phyloP scores from a whole-genome alignment of 169 alveolate species.

The Babesia bigemina region DNA sequence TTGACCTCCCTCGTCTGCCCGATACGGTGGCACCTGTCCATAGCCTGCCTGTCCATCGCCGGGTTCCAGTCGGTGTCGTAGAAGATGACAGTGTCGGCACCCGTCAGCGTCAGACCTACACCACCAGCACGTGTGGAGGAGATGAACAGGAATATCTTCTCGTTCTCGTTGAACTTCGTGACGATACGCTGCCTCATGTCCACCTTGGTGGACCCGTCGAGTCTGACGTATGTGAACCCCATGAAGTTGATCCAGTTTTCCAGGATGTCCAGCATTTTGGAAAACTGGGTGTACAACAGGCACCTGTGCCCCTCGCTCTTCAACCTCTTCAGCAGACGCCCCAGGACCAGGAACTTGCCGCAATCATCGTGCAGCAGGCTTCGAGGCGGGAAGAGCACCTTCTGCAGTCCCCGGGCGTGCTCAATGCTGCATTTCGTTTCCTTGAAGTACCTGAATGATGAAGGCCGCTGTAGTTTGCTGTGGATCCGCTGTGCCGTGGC shows the following conservation, averaged over 20 bases:
- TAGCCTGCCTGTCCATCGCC: conserved; percentile 98
- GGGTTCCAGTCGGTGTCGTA: conserved; percentile 99
- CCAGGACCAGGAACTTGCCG: conserved; percentile 91
- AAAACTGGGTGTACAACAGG: conserved; percentile 95
- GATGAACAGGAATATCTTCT: conserved; percentile 93
- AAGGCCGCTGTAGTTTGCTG: conserved; percentile 14
- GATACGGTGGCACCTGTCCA: conserved; percentile 98
- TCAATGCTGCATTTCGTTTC: conserved; percentile 34
- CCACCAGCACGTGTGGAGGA: conserved; percentile 99
- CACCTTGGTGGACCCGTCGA: conserved; percentile 96
- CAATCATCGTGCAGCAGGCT: conserved; percentile 90
- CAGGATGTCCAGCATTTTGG: conserved; percentile 95
- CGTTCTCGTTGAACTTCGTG: conserved; percentile 92
- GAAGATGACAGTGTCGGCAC: conserved; percentile 98
- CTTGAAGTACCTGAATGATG: conserved; percentile 18
- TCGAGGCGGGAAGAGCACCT: conserved; percentile 79
- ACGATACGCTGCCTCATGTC: conserved; percentile 95
- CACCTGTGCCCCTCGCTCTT: conserved; percentile 92
- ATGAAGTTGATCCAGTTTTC: conserved; percentile 93
- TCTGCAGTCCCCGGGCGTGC: conserved; percentile 44
- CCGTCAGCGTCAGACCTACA: conserved; percentile 96
- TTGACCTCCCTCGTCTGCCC: conserved; percentile 98
- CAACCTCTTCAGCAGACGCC: conserved; percentile 85
- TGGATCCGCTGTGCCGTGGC: conserved; percentile 16
- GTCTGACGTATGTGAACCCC: conserved; percentile 94